Evolutionary conservation across 495 filamentous ascomycete genomes (phyloP), one percentile per base, ranked within the genome.

Genomic region (Lasiosphaeria ovina): DNA sequence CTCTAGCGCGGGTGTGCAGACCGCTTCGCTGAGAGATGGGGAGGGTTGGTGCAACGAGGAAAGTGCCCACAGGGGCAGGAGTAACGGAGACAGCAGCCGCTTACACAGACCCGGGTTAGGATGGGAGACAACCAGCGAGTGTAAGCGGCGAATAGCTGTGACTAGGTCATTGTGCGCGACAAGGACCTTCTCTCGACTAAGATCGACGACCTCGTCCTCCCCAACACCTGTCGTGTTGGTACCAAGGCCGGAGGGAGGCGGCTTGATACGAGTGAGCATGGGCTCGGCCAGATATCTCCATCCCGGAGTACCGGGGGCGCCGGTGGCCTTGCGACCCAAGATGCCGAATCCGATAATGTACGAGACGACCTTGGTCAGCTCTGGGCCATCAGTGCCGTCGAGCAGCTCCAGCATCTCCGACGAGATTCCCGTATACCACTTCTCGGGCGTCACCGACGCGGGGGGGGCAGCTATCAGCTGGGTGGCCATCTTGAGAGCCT

Each of bases 321-420:
- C 89, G 65, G 81, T 84, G 33, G 79, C 72, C 54, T 83, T 86
- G 57, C 85, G 85, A 0, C 85, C 84, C 51, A 94, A 68, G 17
- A 93, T 85, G 1, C 89, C 88, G 65, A 85, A 87, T 0, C 87
- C 89, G 56, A 92, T 87, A 48, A 90, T 81, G 67, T 90, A 90
- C 0, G 87, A 83, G 4, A 86, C 87, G 6, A 82, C 86, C 62
- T 80, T 87, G 58, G 73, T 79, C 61, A 93, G 72, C 65, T 91
- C 89, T 4, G 73, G 77, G 7, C 84, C 83, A 34, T 85, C 83
- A 35, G 77, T 74, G 1, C 87, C 87, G 64, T 91, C 87, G 24
- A 94, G 79, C 12, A 93, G 77, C 36, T 69, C 65, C 17, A 89
- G 72, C 11, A 94, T 76, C 63, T 92, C 89, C 8, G 87, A 84